Base-by-base conservation (phyloP, 345 rosid genomes). In the Aquilaria yunnanensis region DNA sequence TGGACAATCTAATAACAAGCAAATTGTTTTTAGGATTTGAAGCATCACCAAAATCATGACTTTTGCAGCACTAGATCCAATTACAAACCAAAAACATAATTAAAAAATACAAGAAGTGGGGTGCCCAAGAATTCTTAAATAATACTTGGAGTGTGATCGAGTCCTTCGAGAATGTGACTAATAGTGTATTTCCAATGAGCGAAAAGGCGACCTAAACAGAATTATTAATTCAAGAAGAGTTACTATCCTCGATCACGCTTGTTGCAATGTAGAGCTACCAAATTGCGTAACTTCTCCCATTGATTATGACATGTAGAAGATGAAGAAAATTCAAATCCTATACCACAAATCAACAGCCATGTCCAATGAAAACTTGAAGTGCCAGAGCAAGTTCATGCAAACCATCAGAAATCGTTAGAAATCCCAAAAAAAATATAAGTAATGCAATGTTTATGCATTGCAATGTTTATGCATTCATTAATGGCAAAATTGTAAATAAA, bases 1-100 rank as follows among this genome's bases (percentile, higher is more conserved):
- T 79, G 43, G 88, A 83, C 60, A 83, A 72, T 46, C 92, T 88
- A 6, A 86, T 85, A 10, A 85, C 85, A 57, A 81, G 83, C 75
- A 83, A 69, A 74, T 81, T 85, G 69, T 83, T 83, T 55, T 88
- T 83, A 1, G 88, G 86, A 70, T 85, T 85, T 31, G 47, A 7
- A 43, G 77, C 81, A 51, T 56, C 79, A 51, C 7, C 67, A 57
- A 77, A 73, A 23, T 23, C 23, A 5, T 72, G 76, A 69, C 87
- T 85, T 84, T 84, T 85, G 81, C 10, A 75, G 60, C 53, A 51
- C 55, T 23, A 57, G 14, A 64, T 46, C 43, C 13, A 51, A n/a
- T 59, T 6, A 9, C 47, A 16, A 32, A 61, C 51, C 51, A 23
- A 3, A 46, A 41, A 29, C 41, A 8, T 3, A 60, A 60, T 45